phyloP scores from a whole-genome alignment of 352 stramenopile species.

The Pythium grandisporangium region DNA sequence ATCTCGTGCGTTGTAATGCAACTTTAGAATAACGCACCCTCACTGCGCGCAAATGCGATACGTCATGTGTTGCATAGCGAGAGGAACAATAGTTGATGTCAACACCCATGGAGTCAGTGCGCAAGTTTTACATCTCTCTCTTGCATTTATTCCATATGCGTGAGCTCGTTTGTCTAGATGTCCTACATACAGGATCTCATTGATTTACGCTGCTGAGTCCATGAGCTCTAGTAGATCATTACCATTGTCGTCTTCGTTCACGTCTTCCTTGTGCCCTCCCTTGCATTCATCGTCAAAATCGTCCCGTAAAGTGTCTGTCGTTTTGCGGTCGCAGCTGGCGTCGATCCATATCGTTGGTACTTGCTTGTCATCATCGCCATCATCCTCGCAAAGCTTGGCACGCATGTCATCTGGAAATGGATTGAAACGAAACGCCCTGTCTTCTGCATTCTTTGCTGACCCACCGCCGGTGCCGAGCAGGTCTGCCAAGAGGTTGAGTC shows the following conservation, averaged over 20 bases:
- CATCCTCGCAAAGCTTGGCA: constrained; percentile 19
- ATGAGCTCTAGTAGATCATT: constrained; percentile 86
- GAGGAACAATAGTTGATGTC: no score
- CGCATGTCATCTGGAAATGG: constrained; percentile 58
- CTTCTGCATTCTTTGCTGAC: constrained; percentile 42
- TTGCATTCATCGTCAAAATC: constrained; percentile 55
- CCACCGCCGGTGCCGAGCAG: constrained; percentile 65
- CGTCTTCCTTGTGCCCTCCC: constrained; percentile 24
- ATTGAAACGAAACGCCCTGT: constrained; percentile 65
- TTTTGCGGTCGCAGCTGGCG: constrained; percentile 64
- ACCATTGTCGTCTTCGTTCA: constrained; percentile 33
- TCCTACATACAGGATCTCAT: no score
- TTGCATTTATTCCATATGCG: no score
- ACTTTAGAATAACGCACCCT: no score
- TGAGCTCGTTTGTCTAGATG: neutral
- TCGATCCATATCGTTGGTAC: constrained; percentile 79
- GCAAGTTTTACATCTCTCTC: no score
- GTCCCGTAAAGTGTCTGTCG: constrained; percentile 32
- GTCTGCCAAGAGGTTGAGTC: constrained; percentile 80
- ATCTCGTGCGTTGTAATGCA: no score
- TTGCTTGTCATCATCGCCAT: constrained; percentile 51
- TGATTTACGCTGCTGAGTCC: constrained; percentile 57
- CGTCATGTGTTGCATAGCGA: no score
- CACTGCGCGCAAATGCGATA: no score
- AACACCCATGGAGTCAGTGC: no score